These are phyloP conservation scores for Penicillium maclennaniae DNA, from an alignment of 495 filamentous ascomycete species.

Conservation along the genomic window DNA sequence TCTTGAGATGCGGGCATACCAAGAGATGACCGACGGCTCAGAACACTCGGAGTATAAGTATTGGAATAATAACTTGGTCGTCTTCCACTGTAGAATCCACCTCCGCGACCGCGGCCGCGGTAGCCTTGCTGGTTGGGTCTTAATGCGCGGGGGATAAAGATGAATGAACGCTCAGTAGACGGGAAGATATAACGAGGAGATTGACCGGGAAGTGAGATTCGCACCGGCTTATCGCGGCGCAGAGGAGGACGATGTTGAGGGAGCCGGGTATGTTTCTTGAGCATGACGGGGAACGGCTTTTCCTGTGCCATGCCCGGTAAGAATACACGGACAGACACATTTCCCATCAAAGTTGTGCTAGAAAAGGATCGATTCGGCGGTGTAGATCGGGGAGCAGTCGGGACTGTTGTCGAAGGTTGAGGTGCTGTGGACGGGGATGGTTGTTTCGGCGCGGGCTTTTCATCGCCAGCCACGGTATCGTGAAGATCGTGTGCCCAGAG, in stretches of 20 bases:
- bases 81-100: constrained; percentile 64
- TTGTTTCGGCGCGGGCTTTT: constrained; percentile 32
- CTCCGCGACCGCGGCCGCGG: constrained; percentile 64
- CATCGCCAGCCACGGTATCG: constrained; percentile 62
- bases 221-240: constrained; percentile 92
- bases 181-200: constrained; percentile 86
- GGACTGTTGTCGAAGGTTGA: constrained; percentile 31
- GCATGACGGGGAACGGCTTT: constrained; percentile 64
- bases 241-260: constrained; percentile 93
- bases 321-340: constrained; percentile 76
- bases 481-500: constrained; percentile 96
- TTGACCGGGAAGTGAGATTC: constrained; percentile 81
- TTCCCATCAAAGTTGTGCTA: constrained; percentile 64
- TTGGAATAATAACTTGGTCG: constrained; percentile 78
- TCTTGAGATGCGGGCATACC: constrained; percentile 73
- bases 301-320: constrained; percentile 70
- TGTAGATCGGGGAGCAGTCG: constrained; percentile 45
- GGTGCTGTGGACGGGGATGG: constrained; percentile 13
- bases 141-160: constrained; percentile 93
- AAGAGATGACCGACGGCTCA: constrained; percentile 88
- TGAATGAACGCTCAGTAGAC: constrained; percentile 83
- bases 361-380: constrained; percentile 66
- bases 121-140: constrained; percentile 86
- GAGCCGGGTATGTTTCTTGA: constrained; percentile 83
- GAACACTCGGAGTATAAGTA: constrained; percentile 86